A percentile compares a stretch with the other conserved stretches of the same genome.
Evolutionary conservation across 2,329 filamentous ascomycete species (phyloP).

Genomic region (Setomelanomma holmii): DNA sequence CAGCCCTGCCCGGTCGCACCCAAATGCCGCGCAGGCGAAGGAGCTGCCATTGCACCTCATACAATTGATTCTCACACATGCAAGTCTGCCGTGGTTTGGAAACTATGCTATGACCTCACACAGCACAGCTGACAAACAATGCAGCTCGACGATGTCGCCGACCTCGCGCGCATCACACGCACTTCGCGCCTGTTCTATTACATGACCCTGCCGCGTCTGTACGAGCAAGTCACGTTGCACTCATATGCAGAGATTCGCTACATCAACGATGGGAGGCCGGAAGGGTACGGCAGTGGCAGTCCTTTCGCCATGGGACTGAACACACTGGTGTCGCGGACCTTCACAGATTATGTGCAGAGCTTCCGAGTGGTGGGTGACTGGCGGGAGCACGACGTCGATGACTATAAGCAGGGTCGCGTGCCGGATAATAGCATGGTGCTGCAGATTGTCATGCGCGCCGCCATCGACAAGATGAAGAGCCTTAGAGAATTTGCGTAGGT

Average conservation of each 20-base stretch:
- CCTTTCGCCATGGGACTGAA: slow-evolving; percentile 70
- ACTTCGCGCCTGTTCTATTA: slow-evolving; percentile 69
- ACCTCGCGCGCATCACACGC: slow-evolving; percentile 65
- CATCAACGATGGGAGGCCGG: slow-evolving; percentile 61
- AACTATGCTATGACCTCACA: slow-evolving; percentile 16
- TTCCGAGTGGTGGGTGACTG: slow-evolving; percentile 64
- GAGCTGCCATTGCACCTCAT: slow-evolving; percentile 66
- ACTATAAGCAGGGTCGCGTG: slow-evolving; percentile 65
- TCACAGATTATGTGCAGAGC: slow-evolving; percentile 60
- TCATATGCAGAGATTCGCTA: slow-evolving; percentile 67
- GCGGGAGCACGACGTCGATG: slow-evolving; percentile 64
- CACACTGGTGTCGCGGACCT: slow-evolving; percentile 64
- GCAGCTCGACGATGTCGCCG: slow-evolving; percentile 65
- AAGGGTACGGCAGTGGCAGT: slow-evolving; percentile 68
- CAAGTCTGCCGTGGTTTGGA: slow-evolving; percentile 40
- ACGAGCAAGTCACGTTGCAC: slow-evolving; percentile 62
- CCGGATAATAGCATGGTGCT: slow-evolving; percentile 71
- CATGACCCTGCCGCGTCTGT: slow-evolving; percentile 68
- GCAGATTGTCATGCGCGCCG: slow-evolving; percentile 65
- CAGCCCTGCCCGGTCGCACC: slow-evolving; percentile 41
- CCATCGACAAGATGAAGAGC: slow-evolving; percentile 64
- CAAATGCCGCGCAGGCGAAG: slow-evolving; percentile 36
- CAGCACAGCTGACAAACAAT: slow-evolving; percentile 12
- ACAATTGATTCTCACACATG: slow-evolving; percentile 63
- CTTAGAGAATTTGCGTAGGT: slow-evolving; percentile 62